Conservation (phyloP, 2,329 filamentous ascomycete genomes). For the Claviceps arundinis region DNA sequence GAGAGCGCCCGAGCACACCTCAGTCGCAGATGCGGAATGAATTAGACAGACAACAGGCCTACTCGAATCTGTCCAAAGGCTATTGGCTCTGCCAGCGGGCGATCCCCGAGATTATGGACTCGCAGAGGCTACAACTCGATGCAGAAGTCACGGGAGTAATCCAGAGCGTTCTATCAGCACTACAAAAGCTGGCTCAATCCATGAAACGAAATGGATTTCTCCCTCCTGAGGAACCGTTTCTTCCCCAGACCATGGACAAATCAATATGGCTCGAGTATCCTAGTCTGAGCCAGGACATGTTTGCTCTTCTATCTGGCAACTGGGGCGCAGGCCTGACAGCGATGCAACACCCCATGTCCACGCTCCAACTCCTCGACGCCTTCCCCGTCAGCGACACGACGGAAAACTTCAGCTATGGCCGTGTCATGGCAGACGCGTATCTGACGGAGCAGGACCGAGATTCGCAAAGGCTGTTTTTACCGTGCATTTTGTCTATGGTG, state of each 20-base stretch:
- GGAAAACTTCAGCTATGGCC: conserved; percentile 65
- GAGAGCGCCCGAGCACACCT: conserved; percentile 41
- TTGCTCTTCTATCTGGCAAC: conserved; percentile 54
- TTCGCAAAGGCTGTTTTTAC: conserved; percentile 53
- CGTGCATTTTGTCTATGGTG: conserved; percentile 63
- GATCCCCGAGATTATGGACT: conserved; percentile 34
- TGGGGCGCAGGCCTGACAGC: conserved; percentile 36
- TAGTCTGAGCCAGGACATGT: conserved; percentile 55
- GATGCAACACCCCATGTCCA: conserved; percentile 31
- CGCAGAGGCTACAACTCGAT: conserved; percentile 27
- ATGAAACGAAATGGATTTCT: conserved; percentile 77
- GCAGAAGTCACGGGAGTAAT: conserved; percentile 39
- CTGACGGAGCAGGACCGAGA: conserved; percentile 61
- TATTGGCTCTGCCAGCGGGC: conserved; percentile 62
- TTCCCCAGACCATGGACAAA: conserved; percentile 70
- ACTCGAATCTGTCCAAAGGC: conserved; percentile 72
- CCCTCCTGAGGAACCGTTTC: conserved; percentile 51
- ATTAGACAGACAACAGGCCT: conserved; percentile 57
- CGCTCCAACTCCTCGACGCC: conserved; percentile 47
- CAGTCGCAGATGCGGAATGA: conserved; percentile 41
- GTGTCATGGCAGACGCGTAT: conserved; percentile 60
- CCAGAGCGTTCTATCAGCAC: conserved; percentile 44
- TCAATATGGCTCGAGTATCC: conserved; percentile 75
- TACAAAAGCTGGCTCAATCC: conserved; percentile 64
- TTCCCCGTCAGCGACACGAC: conserved; percentile 66